Percentiles rank a stretch among this genome's conserved stretches.
Conservation (phyloP, 257 asterid species). For the Solanum neorickii region DNA sequence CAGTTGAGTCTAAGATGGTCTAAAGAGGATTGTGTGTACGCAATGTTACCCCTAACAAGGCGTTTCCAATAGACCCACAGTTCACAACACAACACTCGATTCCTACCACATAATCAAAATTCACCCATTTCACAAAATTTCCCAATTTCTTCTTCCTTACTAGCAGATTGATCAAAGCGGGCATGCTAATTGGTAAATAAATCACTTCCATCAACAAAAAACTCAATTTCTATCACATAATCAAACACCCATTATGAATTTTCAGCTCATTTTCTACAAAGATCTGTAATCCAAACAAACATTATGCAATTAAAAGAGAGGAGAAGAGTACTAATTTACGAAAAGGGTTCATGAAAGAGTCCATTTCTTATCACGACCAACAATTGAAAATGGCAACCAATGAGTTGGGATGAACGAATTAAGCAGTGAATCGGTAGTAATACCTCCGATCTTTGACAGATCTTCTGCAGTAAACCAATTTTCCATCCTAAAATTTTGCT, state of each 20-base stretch:
- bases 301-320: neutral
- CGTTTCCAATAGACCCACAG: neutral
- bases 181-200: neutral
- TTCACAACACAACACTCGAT: neutral
- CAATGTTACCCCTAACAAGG: neutral
- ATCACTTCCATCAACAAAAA: neutral
- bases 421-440: constrained; percentile 81
- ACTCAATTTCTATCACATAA: neutral
- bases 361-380: constrained; percentile 99
- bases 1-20: neutral
- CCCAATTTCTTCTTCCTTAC: neutral
- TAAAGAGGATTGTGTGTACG: neutral
- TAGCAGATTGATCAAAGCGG: neutral
- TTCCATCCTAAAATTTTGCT: neutral
- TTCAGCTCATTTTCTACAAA: neutral
- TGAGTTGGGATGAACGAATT: constrained; percentile 96
- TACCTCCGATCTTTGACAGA: constrained; percentile 81
- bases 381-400: constrained; percentile 89
- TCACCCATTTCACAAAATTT: neutral
- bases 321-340: constrained; percentile 52
- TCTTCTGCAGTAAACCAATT: constrained; percentile 66
- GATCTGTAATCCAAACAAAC: neutral
- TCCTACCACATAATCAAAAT: neutral
- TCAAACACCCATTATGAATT: neutral
- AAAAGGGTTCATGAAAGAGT: constrained; percentile 88